Conservation (phyloP, 805 yeast species). For the Starmerella floricola region DNA sequence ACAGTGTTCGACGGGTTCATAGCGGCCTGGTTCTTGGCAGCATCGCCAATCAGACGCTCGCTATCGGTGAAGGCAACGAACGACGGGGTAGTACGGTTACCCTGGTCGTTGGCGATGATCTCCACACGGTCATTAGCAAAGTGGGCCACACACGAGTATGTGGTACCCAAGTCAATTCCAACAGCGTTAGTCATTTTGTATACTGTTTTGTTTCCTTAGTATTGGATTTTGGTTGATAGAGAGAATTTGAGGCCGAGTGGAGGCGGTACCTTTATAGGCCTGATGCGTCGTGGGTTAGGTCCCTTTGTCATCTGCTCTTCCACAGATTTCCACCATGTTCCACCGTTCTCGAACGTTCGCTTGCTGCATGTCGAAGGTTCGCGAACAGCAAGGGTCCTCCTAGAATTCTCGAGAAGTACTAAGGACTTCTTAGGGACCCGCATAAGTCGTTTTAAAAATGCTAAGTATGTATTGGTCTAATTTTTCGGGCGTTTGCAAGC, state of each 20-base stretch:
- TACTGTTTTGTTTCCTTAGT: neutral
- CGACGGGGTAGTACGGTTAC: slow-evolving; percentile 96
- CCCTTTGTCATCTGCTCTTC: slow-evolving; percentile 11
- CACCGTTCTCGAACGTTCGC: slow-evolving; percentile 16
- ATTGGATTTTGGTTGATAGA: neutral
- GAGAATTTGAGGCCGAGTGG: neutral
- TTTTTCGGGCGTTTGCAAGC: no score
- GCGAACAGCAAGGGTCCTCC: no score
- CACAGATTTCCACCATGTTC: slow-evolving; percentile 15
- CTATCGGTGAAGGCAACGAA: slow-evolving; percentile 93
- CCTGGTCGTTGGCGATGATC: slow-evolving; percentile 93
- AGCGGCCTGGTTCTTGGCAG: slow-evolving; percentile 97
- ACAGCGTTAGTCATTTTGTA: slow-evolving; percentile 22
- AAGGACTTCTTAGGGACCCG: no score
- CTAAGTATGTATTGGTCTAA: no score
- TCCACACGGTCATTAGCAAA: slow-evolving; percentile 79
- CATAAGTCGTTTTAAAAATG: no score
- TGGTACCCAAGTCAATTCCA: slow-evolving; percentile 67
- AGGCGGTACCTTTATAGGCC: slow-evolving; percentile 9
- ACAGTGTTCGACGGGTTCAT: slow-evolving; percentile 90
- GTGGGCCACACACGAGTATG: slow-evolving; percentile 95
- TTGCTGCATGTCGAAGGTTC: neutral
- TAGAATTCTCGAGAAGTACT: neutral
- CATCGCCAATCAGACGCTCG: slow-evolving; percentile 92
- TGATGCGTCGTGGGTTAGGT: slow-evolving; percentile 13